phyloP scores from a whole-genome alignment of 2,329 filamentous ascomycete genomes.

The Arthrobotrys megalospora region DNA sequence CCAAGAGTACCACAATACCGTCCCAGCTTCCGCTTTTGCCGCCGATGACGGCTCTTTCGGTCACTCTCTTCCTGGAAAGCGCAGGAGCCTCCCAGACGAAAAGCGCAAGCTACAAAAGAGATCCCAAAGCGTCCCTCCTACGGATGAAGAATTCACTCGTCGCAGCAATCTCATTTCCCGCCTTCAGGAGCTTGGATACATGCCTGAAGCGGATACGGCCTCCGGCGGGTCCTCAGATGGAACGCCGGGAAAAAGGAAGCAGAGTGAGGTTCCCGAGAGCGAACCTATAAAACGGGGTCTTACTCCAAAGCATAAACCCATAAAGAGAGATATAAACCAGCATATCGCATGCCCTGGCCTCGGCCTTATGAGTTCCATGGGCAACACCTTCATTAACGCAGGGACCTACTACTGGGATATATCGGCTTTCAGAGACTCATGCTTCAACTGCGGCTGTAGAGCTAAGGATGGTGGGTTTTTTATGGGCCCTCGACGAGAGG shows the following conservation, averaged over 20 bases:
- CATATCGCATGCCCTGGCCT: constrained; percentile 46
- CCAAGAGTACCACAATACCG: constrained; percentile 37
- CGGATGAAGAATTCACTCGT: not conserved
- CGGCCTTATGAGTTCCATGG: constrained; percentile 30
- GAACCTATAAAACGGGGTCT: too few relatives aligned
- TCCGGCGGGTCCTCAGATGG: not conserved
- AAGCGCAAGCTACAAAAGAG: not conserved
- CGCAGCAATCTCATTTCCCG: constrained; percentile 11
- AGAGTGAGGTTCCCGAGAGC: not conserved
- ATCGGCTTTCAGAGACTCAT: constrained; percentile 6
- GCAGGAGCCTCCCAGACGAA: not conserved
- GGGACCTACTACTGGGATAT: constrained; percentile 19
- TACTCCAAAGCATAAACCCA: not conserved
- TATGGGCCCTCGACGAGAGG: constrained; percentile 9
- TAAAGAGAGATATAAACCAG: constrained; percentile 33
- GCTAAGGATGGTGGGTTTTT: constrained; percentile 16
- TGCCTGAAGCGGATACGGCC: not conserved
- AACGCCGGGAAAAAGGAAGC: not conserved
- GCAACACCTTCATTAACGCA: constrained; percentile 33
- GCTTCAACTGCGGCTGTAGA: constrained; percentile 45
- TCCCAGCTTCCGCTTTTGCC: constrained; percentile 39
- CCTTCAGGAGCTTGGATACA: constrained; percentile 45
- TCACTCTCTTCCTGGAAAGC: constrained; percentile 25
- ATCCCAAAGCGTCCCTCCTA: too few relatives aligned
- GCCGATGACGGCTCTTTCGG: constrained; percentile 56